Evolutionary conservation across 208 protist genomes (phyloP).

Genomic region (Wallacemonas sp.): DNA sequence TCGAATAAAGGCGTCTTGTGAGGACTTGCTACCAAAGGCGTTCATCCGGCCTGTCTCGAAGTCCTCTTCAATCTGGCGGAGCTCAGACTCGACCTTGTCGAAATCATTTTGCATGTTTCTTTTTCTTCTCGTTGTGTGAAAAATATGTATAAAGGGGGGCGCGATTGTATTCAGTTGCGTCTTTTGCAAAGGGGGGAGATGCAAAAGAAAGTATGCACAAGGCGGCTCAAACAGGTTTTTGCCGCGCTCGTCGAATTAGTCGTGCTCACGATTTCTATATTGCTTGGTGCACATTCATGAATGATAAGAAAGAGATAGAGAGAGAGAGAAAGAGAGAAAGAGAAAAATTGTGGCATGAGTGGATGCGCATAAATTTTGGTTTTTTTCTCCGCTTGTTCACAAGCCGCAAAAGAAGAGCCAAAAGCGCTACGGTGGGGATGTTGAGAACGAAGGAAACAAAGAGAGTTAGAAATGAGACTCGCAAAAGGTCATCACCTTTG

Average conservation of each 20-base stretch:
- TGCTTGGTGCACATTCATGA: too few relatives aligned
- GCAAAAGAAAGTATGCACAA: neutral
- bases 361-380: neutral
- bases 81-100: slow-evolving; percentile 71
- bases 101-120: slow-evolving; percentile 64
- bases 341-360: neutral
- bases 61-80: slow-evolving; percentile 80
- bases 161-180: too few relatives aligned
- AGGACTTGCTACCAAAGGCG: slow-evolving; percentile 66
- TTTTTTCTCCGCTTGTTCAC: too few relatives aligned
- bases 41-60: slow-evolving; percentile 86
- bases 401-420: neutral
- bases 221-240: neutral
- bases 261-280: too few relatives aligned
- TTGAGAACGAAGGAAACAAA: too few relatives aligned
- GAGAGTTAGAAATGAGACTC: too few relatives aligned
- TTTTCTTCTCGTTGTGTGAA: too few relatives aligned
- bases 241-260: too few relatives aligned
- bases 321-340: neutral
- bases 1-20: slow-evolving; percentile 72
- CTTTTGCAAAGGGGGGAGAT: too few relatives aligned
- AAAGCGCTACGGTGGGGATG: neutral
- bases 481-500: too few relatives aligned
- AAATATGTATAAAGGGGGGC: too few relatives aligned
- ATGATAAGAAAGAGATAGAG: neutral